These are phyloP conservation scores for Knoxdaviesia capensis DNA, from an alignment of 2,329 filamentous ascomycete genomes.

Conservation along the genomic window DNA sequence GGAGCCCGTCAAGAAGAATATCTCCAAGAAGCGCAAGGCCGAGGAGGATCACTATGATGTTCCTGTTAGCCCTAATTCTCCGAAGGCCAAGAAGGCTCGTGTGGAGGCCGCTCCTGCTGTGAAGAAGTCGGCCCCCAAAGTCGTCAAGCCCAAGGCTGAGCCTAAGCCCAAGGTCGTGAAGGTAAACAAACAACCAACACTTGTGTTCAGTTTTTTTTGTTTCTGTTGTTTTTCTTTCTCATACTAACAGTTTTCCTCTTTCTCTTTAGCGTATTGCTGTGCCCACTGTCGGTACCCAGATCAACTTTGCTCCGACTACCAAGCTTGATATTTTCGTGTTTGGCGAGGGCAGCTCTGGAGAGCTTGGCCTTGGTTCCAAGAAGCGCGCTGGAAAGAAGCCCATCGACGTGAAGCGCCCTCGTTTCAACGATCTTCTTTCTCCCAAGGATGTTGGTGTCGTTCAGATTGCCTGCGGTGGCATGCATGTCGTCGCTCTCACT, in stretches of 20 bases:
- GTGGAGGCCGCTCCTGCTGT: slow-evolving; percentile 1
- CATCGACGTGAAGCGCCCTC: slow-evolving; percentile 64
- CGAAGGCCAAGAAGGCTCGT: slow-evolving; percentile 8
- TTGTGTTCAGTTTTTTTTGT: too few species aligned
- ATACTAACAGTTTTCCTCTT: too few species aligned
- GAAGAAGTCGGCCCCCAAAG: slow-evolving; percentile 5
- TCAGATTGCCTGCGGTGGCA: slow-evolving; percentile 58
- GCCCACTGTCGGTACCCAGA: slow-evolving; percentile 36
- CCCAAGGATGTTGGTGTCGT: slow-evolving; percentile 52
- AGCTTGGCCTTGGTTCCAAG: slow-evolving; percentile 59
- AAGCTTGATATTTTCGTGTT: slow-evolving; percentile 60
- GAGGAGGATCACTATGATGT: not conserved
- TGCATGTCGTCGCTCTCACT: slow-evolving; percentile 63
- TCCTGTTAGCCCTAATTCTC: slow-evolving; percentile 2
- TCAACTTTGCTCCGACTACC: slow-evolving; percentile 44
- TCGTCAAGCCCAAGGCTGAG: not conserved
- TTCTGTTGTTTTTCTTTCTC: too few species aligned
- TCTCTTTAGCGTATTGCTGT: too few species aligned
- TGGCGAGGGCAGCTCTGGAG: slow-evolving; percentile 61
- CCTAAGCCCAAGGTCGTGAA: too few species aligned
- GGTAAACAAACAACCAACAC: too few species aligned
- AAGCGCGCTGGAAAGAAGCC: slow-evolving; percentile 38
- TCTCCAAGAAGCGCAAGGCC: slow-evolving; percentile 4
- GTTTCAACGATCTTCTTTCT: slow-evolving; percentile 48
- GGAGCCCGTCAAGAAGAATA: too few species aligned